Percentiles rank a stretch among this genome's conserved stretches.
Evolutionary conservation across 805 yeast genomes (phyloP).

Genomic region (Clavispora vitiphila): DNA sequence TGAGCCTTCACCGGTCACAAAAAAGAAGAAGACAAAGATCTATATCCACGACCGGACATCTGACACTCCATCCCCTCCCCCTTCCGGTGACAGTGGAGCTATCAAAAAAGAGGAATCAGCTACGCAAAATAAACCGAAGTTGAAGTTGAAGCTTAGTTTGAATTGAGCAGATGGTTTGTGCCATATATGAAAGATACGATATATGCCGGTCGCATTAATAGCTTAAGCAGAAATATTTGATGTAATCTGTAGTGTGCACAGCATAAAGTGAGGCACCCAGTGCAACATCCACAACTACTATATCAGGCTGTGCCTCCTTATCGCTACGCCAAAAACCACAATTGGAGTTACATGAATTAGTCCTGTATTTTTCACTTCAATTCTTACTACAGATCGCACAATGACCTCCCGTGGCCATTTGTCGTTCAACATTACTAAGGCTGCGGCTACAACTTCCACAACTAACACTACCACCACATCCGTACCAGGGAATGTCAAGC

Average conservation of each 20-base stretch:
- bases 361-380: not conserved
- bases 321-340: not conserved
- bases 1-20: conserved; percentile 6
- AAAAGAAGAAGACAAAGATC: conserved; percentile 23
- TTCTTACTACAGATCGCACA: not conserved
- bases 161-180: not conserved
- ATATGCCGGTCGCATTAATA: conserved; percentile 1
- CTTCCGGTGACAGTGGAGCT: not conserved
- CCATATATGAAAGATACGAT: not conserved
- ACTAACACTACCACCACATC: conserved; percentile 28
- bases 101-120: not conserved
- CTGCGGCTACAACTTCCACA: conserved; percentile 40
- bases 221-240: conserved; percentile 12
- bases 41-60: conserved; percentile 21
- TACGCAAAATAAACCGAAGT: conserved; percentile 7
- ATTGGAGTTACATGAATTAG: not conserved
- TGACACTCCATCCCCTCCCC: conserved; percentile 7
- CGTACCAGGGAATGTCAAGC: conserved; percentile 8
- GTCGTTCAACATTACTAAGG: conserved; percentile 32
- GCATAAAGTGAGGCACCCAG: not conserved
- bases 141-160: conserved; percentile 10
- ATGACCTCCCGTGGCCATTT: conserved; percentile 29
- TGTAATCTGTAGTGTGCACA: conserved; percentile 12
- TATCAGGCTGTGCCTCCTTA: too few species aligned
- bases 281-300: not conserved